A percentile compares a stretch with the other conserved stretches of the same genome.
Evolutionary conservation across 2,329 filamentous ascomycete genomes (phyloP).

Genomic region (Penicillium janthinellum): DNA sequence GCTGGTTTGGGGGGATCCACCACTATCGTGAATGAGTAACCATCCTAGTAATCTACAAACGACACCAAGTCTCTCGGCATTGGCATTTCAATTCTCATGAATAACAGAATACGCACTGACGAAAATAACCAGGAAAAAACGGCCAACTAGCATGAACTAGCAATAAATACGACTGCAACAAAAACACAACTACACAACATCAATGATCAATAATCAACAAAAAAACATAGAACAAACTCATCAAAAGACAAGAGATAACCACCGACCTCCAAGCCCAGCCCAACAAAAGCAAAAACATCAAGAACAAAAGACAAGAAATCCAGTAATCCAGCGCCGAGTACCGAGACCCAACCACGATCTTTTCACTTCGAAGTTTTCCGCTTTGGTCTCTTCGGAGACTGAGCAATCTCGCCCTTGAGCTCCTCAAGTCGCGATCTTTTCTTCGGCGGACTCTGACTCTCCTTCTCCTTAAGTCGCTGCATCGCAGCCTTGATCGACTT

Average conservation of each 20-base stretch:
- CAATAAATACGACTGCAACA: background rate
- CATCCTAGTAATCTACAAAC: too few species aligned
- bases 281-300: background rate
- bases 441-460: background rate
- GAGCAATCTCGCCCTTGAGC: background rate
- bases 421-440: background rate
- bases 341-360: background rate
- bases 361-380: background rate
- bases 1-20: background rate
- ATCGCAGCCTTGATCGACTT: background rate
- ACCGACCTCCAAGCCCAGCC: background rate
- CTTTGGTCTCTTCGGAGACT: background rate
- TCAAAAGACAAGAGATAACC: background rate
- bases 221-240: background rate
- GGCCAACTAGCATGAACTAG: background rate
- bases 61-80: too few species aligned
- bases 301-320: background rate
- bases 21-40: too few species aligned
- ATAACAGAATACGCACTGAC: background rate
- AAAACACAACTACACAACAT: background rate
- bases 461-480: background rate
- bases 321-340: background rate
- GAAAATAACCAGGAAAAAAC: too few species aligned
- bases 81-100: background rate
- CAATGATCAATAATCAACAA: background rate